Evolutionary conservation across 2,329 filamentous ascomycete genomes (phyloP), one percentile per base, ranked within the genome.

Genomic region (Colletotrichum costaricense): DNA sequence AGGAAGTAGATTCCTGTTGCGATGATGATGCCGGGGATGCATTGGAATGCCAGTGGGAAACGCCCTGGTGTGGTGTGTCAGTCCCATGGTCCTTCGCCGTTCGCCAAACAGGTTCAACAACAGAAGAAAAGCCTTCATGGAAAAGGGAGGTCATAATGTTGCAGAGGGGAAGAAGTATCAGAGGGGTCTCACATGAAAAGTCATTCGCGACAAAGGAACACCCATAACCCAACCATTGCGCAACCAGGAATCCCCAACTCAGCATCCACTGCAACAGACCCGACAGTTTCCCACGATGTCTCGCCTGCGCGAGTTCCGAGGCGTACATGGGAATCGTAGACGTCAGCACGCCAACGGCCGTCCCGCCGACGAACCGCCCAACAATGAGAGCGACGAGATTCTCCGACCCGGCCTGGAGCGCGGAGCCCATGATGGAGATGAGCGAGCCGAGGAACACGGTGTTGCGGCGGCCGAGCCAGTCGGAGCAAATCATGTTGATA

Each of bases 341-440:
- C 1, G 85, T 86, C 76, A 87, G 81, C 63, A 86, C 79, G 3
- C 87, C 87, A n/a, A 88, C 81, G 1, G 86, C 86, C 14, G 87
- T 67, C 5, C 87, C 87, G 12, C 85, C 86, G 73, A 88, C 84
- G 74, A 86, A 84, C 67, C 87, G 84, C 7, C 86, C 87, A n/a
- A 82, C 78, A 49, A 88, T 86, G 12, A 88, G 78, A 83, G 87
- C 87, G 26, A 75, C 70, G 62, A 81, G 77, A 55, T 77, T 78
- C 14, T 76, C 73, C 14, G 80, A 77, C 16, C 78, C 80, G n/a
- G 79, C 78, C 66, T 82, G 80, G 8, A 82, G 76, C 12, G 79
- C 76, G 8, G 78, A 79, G 0, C 81, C 80, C 58, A 79, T 62
- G 14, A 77, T 65, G 35, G 81, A 81, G 28, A 82, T 72, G 1